Evolutionary conservation across 331 rosid genomes (phyloP).

Genomic region (Malus hybrid): DNA sequence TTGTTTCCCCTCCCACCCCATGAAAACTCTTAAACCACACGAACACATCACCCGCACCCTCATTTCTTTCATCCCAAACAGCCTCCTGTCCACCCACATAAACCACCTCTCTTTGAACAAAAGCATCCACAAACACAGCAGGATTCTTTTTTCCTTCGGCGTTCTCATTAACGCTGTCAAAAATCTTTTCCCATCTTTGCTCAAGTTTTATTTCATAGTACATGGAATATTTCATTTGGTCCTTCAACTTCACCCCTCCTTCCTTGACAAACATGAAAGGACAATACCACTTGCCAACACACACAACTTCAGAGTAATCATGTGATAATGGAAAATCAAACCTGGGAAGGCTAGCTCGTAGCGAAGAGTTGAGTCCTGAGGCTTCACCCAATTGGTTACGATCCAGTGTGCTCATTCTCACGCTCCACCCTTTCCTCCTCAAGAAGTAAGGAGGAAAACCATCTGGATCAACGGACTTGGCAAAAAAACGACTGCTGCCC

Average conservation of each 20-base stretch:
- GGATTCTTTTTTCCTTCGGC: background rate
- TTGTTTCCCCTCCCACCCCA: background rate
- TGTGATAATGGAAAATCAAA: constrained; percentile 3
- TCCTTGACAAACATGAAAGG: constrained; percentile 77
- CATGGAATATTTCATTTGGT: constrained; percentile 22
- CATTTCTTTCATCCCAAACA: background rate
- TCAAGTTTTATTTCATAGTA: constrained; percentile 67
- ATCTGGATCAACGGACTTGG: background rate
- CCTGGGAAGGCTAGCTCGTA: constrained; percentile 18
- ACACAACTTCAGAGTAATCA: constrained; percentile 12
- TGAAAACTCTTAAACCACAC: background rate
- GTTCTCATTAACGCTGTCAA: background rate
- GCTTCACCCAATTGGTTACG: constrained; percentile 16
- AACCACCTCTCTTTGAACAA: constrained; percentile 27
- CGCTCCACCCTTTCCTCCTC: constrained; percentile 10
- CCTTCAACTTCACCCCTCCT: background rate
- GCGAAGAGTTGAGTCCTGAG: constrained; percentile 16
- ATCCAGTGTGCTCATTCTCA: background rate
- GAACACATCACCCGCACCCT: background rate
- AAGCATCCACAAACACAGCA: constrained; percentile 34
- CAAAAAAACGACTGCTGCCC: too few relatives aligned
- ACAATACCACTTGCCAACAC: constrained; percentile 83
- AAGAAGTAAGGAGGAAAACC: constrained; percentile 9
- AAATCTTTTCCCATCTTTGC: constrained; percentile 61
- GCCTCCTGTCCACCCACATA: constrained; percentile 14